A percentile compares a stretch with the other conserved stretches of the same genome.
Evolutionary conservation across 129 eudicot species (phyloP).

Genomic region (Calendula officinalis): DNA sequence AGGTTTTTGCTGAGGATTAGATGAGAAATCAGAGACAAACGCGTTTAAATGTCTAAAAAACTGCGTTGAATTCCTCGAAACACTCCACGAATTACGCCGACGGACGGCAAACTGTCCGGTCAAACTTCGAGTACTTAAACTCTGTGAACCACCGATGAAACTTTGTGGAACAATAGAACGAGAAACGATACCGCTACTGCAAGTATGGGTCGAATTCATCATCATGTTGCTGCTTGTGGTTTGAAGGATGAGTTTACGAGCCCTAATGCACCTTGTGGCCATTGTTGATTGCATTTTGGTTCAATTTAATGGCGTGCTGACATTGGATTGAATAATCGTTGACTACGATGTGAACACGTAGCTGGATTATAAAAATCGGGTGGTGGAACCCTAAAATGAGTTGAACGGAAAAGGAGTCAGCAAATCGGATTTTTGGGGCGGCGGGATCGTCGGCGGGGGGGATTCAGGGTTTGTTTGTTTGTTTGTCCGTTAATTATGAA

Average conservation of each 20-base stretch:
- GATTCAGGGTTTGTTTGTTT: conserved; percentile 18
- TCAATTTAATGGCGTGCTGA: conserved; percentile 1
- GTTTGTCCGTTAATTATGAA: too few species aligned
- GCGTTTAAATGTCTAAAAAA: conserved; percentile 43
- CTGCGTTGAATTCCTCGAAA: conserved; percentile 34
- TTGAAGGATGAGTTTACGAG: conserved; percentile 31
- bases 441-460: conserved; percentile 22
- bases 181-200: conserved; percentile 16
- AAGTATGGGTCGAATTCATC: conserved; percentile 21
- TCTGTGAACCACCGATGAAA: conserved; percentile 12
- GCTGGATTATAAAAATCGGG: conserved; percentile 1
- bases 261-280: conserved; percentile 38
- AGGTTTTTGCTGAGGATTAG: conserved; percentile 41
- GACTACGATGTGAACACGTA: conserved; percentile 38
- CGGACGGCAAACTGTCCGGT: conserved; percentile 20
- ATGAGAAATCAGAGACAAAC: conserved; percentile 54
- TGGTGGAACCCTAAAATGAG: conserved; percentile 22
- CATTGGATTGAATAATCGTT: conserved; percentile 19
- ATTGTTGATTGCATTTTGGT: conserved; percentile 50
- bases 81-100: conserved; percentile 33
- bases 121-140: conserved; percentile 23
- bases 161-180: conserved; percentile 2
- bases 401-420: conserved; percentile 2
- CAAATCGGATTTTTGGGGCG: conserved; percentile 18
- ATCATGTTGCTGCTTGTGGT: conserved; percentile 22